These are phyloP conservation scores for Rhodotorula sp. DNA, from an alignment of 1,284 basidiomycete genomes.

Conservation along the genomic window DNA sequence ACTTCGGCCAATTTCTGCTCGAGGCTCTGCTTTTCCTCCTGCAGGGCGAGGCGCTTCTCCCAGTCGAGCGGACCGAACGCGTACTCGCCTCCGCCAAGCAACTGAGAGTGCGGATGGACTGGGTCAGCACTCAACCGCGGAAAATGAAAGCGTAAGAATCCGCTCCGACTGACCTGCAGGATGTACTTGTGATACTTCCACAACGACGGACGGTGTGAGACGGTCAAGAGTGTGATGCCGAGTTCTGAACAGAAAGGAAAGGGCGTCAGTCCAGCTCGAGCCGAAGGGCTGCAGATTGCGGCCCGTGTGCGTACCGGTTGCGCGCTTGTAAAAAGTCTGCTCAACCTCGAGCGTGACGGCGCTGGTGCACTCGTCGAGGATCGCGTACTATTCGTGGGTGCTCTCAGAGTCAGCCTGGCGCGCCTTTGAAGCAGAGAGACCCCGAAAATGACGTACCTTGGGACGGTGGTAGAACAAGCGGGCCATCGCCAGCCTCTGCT, in stretches of 20 bases:
- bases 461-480: slow-evolving; percentile 93
- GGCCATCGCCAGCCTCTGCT: slow-evolving; percentile 87
- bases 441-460: slow-evolving; percentile 58
- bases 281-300: too few species aligned
- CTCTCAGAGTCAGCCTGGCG: neutral
- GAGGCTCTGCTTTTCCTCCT: slow-evolving; percentile 58
- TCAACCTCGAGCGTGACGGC: slow-evolving; percentile 92
- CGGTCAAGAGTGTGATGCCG: slow-evolving; percentile 84
- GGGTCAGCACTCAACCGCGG: neutral
- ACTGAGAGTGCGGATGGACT: slow-evolving; percentile 28
- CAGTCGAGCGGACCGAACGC: slow-evolving; percentile 81
- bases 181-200: slow-evolving; percentile 93
- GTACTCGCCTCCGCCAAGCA: slow-evolving; percentile 57
- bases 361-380: slow-evolving; percentile 93
- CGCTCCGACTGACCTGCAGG: slow-evolving; percentile 61
- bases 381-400: slow-evolving; percentile 69
- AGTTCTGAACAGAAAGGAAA: slow-evolving; percentile 51
- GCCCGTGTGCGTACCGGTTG: slow-evolving; percentile 56
- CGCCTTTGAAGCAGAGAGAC: neutral
- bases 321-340: slow-evolving; percentile 73
- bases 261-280: too few species aligned
- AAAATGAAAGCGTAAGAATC: neutral
- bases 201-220: slow-evolving; percentile 84
- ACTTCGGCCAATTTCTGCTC: slow-evolving; percentile 54
- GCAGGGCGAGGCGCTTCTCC: slow-evolving; percentile 82